Percentiles rank a stretch among this genome's conserved stretches.
Evolutionary conservation across 2,329 filamentous ascomycete species (phyloP).

Genomic region (Aureobasidium sp.): DNA sequence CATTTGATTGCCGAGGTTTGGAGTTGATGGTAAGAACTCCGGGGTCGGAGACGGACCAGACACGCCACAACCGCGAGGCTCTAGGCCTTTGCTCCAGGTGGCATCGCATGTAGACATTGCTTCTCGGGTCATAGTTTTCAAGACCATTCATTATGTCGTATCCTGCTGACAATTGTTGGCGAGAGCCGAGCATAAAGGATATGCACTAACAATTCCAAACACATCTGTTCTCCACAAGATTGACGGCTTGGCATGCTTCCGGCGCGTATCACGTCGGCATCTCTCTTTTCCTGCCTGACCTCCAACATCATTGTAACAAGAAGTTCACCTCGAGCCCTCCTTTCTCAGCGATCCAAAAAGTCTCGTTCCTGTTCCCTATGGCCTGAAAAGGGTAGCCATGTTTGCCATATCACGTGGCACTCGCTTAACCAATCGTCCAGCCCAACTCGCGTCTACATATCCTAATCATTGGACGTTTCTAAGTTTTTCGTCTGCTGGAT

Average conservation of each 20-base stretch:
- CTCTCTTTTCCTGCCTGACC: neutral
- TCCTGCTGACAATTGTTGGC: neutral
- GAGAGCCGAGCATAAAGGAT: neutral
- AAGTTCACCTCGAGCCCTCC: too few species aligned
- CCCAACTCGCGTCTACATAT: too few species aligned
- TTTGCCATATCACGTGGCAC: too few species aligned
- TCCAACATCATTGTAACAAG: too few species aligned
- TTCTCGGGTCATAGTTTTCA: neutral
- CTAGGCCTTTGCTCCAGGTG: neutral
- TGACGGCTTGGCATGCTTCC: neutral
- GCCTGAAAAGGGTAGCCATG: too few species aligned
- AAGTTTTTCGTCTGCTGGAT: too few species aligned
- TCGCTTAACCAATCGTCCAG: too few species aligned
- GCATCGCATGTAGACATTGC: neutral
- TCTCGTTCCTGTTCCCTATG: too few species aligned
- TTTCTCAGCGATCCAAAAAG: too few species aligned
- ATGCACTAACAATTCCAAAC: neutral
- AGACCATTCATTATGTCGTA: neutral
- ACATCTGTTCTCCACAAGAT: neutral
- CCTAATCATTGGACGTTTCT: too few species aligned
- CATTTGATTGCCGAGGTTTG: conserved; percentile 4
- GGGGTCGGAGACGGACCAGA: neutral
- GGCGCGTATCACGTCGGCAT: neutral
- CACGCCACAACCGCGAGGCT: neutral
- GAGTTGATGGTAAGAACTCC: neutral